Percentiles rank a stretch among this genome's conserved stretches.
phyloP scores from a whole-genome alignment of 1,284 basidiomycete species.

The Ceratorhiza oryzae-sativae region DNA sequence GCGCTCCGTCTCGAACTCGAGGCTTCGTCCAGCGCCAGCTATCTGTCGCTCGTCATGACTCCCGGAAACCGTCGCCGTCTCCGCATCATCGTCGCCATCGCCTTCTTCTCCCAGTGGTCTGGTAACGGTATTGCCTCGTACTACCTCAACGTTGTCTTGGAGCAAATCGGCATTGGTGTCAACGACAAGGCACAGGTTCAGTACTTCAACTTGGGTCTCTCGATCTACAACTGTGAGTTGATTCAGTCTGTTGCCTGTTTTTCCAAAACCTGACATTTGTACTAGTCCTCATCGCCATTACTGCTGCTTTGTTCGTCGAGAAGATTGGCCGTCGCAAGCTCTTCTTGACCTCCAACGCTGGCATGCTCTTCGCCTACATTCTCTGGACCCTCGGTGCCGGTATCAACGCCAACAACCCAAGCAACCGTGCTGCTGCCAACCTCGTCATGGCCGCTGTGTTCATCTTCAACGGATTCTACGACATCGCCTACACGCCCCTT shows the following conservation, averaged over 20 bases:
- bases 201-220: constrained; percentile 38
- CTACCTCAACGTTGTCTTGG: constrained; percentile 51
- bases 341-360: constrained; percentile 68
- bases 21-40: constrained; percentile 57
- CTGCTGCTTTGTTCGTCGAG: constrained; percentile 66
- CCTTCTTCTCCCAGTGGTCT: constrained; percentile 69
- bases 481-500: constrained; percentile 48
- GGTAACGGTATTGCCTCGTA: constrained; percentile 72
- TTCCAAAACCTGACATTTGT: not conserved
- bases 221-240: constrained; percentile 49
- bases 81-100: constrained; percentile 64
- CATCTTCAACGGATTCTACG: constrained; percentile 72
- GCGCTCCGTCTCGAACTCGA: constrained; percentile 67
- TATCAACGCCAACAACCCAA: constrained; percentile 39
- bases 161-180: constrained; percentile 34
- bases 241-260: constrained; percentile 16
- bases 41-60: constrained; percentile 60
- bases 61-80: constrained; percentile 67
- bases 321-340: constrained; percentile 66
- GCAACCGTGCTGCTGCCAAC: constrained; percentile 38
- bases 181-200: constrained; percentile 28
- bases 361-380: constrained; percentile 56
- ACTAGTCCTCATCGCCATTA: constrained; percentile 51
- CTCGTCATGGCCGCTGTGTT: constrained; percentile 70
- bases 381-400: constrained; percentile 42